Evolutionary conservation across 1,139 yeast species (phyloP), one percentile per base, ranked within the genome.

Genomic region (Geotrichum aggregatum): DNA sequence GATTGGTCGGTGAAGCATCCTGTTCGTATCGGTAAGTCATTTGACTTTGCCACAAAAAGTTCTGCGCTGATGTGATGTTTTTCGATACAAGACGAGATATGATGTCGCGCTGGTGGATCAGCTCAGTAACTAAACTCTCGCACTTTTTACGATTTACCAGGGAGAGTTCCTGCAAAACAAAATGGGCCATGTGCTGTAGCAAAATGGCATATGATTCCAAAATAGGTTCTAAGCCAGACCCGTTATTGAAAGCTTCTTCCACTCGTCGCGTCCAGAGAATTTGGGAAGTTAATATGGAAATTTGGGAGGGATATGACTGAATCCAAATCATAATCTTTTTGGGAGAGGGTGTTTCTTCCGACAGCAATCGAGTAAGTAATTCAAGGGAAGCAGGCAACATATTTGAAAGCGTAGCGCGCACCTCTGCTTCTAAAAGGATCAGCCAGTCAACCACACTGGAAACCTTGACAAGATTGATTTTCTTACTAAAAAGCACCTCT

Each of bases 381-480:
- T 52, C 22, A 1, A 71, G 48, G 3, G 79, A 71, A 1, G 59
- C 56, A 2, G 50, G 57, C 4, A 78, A 59, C 3, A 69, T 57
- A 0, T 46, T 52, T 0, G 82, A 71, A 10, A 88, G 61, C 0
- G 94, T 46, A 3, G 51, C 13, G 33, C 56, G 60, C 28, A 83
- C 71, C 56, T 77, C 80, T 0, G 61, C 51, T 49, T 89, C 96
- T 8, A 91, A 68, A 16, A 70, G 74, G 6, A 65, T 60, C 52
- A 91, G 68, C 94, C 95, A 85, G 40, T 82, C 85, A 35, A 81
- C 74, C 28, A 83, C 70, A 42, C 75, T 67, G 0, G 78, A 72
- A 52, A 64, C 66, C 38, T 74, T 71, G 0, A 67, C 66, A 19
- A 81, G 61, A 0, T 79, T 71, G 0, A 87, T 72, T 0, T 81